A percentile compares a stretch with the other conserved stretches of the same genome.
phyloP scores from a whole-genome alignment of 1,284 basidiomycete species.

The Sporisorium reilianum region DNA sequence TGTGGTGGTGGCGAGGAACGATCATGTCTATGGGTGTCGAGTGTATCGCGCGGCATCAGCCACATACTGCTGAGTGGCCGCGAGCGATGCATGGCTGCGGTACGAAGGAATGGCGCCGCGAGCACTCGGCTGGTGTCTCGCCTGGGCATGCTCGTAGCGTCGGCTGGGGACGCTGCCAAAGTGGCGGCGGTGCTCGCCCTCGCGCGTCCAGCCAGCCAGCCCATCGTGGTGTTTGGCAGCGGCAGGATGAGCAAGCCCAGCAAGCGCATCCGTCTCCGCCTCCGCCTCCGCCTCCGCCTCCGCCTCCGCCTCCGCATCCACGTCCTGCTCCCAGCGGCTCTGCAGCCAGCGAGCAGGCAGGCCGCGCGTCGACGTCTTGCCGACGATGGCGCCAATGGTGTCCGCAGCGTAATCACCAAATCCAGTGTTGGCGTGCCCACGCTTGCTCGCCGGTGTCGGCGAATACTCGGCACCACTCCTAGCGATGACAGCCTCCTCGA shows the following conservation, averaged over 20 bases:
- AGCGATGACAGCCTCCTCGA: slow-evolving; percentile 19
- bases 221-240: slow-evolving; percentile 15
- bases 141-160: slow-evolving; percentile 5
- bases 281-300: slow-evolving; percentile 7
- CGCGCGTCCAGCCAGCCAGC: slow-evolving; percentile 4
- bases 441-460: slow-evolving; percentile 34
- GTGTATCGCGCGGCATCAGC: slow-evolving; percentile 16
- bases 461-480: slow-evolving; percentile 19
- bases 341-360: slow-evolving; percentile 41
- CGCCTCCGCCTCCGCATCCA: neutral
- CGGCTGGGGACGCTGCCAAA: slow-evolving; percentile 30
- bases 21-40: slow-evolving; percentile 21
- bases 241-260: neutral
- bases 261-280: too few species aligned
- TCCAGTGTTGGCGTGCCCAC: slow-evolving; percentile 9
- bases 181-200: slow-evolving; percentile 7
- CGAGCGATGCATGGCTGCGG: slow-evolving; percentile 27
- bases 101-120: slow-evolving; percentile 29
- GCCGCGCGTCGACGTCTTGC: slow-evolving; percentile 22
- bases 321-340: slow-evolving; percentile 37
- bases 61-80: slow-evolving; percentile 23
- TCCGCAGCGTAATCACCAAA: slow-evolving; percentile 17
- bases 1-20: neutral
- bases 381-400: slow-evolving; percentile 14
- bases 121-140: slow-evolving; percentile 7